Conservation (phyloP, 345 rosid genomes). For the Mangifera indica region DNA sequence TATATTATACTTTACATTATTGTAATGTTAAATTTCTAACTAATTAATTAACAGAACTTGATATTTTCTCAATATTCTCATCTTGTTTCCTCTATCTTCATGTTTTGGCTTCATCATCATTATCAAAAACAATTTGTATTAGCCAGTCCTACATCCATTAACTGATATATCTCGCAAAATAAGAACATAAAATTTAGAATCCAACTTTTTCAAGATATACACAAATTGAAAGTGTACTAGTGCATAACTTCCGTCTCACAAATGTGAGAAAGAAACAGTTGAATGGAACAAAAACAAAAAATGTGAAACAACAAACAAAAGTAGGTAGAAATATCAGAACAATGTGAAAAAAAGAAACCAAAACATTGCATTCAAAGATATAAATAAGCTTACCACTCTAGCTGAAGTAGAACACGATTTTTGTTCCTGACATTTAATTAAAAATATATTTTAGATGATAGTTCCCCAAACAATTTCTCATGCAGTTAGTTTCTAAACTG, state of each 20-base stretch:
- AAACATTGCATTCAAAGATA: constrained; percentile 11
- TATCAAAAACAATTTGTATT: background rate
- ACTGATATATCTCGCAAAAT: background rate
- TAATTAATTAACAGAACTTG: too few relatives aligned
- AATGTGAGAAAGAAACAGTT: background rate
- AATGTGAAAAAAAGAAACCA: background rate
- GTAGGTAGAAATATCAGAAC: background rate
- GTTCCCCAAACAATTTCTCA: background rate
- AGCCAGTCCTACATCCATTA: background rate
- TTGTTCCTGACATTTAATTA: constrained; percentile 44
- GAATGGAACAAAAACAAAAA: background rate
- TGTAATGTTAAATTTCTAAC: too few relatives aligned
- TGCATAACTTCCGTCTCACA: background rate
- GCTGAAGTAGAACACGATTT: constrained; percentile 67
- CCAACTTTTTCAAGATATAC: background rate
- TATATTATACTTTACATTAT: too few relatives aligned
- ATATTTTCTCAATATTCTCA: background rate
- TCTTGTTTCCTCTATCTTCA: background rate
- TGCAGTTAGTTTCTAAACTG: background rate
- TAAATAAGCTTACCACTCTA: constrained; percentile 64
- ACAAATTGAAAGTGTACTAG: background rate
- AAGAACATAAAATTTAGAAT: background rate
- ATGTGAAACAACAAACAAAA: background rate
- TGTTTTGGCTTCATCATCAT: background rate
- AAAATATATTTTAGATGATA: background rate